Evolutionary conservation across 768 basidiomycete genomes (phyloP), one percentile per base, ranked within the genome.

Genomic region (Agaricus sinodeliciosus): DNA sequence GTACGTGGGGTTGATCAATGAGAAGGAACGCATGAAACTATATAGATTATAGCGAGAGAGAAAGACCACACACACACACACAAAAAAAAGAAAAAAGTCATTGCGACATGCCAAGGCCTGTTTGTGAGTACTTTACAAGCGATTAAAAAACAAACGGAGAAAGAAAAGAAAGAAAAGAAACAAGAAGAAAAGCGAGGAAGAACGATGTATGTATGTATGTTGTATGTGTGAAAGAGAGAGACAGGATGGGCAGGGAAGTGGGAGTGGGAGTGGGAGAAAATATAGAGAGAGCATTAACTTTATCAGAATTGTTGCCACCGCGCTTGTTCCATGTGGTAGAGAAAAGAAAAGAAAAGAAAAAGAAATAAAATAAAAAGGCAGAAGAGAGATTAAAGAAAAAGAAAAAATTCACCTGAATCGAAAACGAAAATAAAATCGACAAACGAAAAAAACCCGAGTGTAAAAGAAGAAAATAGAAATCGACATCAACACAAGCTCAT

Each of bases 271-370:
- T 6, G 39, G 13, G 44, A 8, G 41, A 37, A 35, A 37, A 43
- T 31, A 42, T 41, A 35, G 34, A n/a, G 31, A 40, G 13, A 49
- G 44, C 36, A 55, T 51, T 43, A 26, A 36, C 8, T 43, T 43
- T 37, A 49, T 46, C 37, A 45, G 50, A 31, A 39, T 45, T 34
- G 47, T 27, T 22, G 50, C 27, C 37, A 49, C 19, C 34, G 46
- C 9, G 31, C 31, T 31, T 16, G 48, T 27, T 37, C 48, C 48
- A 40, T 48, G 47, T 48, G 37, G 36, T 35, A 49, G 18, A n/a
- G 45, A 49, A 42, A 11, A 36, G 31, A 34, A 26, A 48, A 42
- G 42, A 36, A 34, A 35, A 22, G 34, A 16, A 5, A 22, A 18
- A 9, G 45, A 22, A n/a, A 19, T 34, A 16, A 28, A 13, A 28